Conservation (phyloP, 257 asterid species). For the Thymus quinquecostatus region DNA sequence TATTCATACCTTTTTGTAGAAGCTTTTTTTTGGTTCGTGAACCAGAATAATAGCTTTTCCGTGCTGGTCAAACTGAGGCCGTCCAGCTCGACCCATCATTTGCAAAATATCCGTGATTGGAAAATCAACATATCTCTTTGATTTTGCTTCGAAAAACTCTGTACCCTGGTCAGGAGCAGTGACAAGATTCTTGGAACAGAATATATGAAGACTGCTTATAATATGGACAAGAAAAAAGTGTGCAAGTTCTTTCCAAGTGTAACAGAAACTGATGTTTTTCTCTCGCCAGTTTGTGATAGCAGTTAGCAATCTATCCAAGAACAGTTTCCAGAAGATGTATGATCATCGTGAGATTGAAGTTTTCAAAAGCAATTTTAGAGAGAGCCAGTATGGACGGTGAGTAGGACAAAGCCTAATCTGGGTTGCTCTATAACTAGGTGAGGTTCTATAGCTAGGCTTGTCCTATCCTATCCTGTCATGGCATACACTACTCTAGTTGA, state of each 20-base stretch:
- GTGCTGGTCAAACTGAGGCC: conserved; percentile 97
- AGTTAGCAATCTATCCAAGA: background rate
- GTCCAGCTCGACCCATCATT: conserved; percentile 99
- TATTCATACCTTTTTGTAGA: conserved; percentile 81
- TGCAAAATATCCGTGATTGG: conserved; percentile 96
- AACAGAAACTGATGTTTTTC: background rate
- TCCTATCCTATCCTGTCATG: too few species aligned
- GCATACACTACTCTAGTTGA: too few species aligned
- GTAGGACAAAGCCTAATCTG: background rate
- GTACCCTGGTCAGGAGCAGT: conserved; percentile 71
- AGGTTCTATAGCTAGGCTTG: too few species aligned
- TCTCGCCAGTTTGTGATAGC: background rate
- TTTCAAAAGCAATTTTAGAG: background rate
- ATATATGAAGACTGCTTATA: background rate
- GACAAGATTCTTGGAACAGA: conserved; percentile 7
- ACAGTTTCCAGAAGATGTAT: conserved; percentile 6
- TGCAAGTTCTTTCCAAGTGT: conserved; percentile 2
- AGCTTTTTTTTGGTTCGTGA: conserved; percentile 98
- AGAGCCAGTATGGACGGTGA: background rate
- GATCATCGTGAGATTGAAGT: background rate
- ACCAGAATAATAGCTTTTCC: conserved; percentile 99
- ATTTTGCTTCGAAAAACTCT: conserved; percentile 87
- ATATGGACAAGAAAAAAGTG: conserved; percentile 6
- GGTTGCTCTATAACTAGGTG: background rate
- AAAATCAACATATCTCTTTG: conserved; percentile 94